Percentiles rank a stretch among this genome's conserved stretches.
These are phyloP conservation scores for Phytophthora cryptogea DNA, from an alignment of 352 stramenopile genomes.

Conservation along the genomic window DNA sequence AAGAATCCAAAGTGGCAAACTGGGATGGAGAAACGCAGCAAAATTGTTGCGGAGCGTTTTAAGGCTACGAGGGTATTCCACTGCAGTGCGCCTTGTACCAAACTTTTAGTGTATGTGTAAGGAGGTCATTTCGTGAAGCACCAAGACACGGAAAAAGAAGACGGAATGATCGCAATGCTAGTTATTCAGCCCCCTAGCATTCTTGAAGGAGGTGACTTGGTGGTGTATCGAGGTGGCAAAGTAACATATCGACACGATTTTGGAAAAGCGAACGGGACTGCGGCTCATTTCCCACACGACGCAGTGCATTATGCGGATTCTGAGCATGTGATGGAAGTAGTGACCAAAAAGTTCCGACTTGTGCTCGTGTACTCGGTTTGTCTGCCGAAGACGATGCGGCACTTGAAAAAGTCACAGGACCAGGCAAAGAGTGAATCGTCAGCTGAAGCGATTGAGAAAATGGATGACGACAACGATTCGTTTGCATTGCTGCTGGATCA, in stretches of 20 bases:
- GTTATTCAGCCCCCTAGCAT: constrained; percentile 38
- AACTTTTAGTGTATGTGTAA: constrained; percentile 51
- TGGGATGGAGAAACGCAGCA: constrained; percentile 8
- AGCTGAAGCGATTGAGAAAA: not conserved
- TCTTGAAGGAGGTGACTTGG: too few relatives aligned
- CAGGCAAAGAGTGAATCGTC: constrained; percentile 6
- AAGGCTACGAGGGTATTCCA: constrained; percentile 13
- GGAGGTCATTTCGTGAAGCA: constrained; percentile 47
- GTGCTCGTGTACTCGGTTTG: constrained; percentile 32
- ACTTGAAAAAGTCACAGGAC: not conserved
- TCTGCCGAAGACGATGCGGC: constrained; percentile 11
- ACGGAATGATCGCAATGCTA: constrained; percentile 53
- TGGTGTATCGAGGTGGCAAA: too few relatives aligned
- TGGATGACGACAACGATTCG: not conserved
- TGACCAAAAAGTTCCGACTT: constrained; percentile 29
- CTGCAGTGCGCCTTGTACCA: constrained; percentile 37
- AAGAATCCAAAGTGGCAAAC: not conserved
- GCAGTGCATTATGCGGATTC: constrained; percentile 33
- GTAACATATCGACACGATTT: too few relatives aligned
- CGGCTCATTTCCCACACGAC: constrained; percentile 18
- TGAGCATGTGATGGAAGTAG: constrained; percentile 26
- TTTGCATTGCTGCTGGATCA: not conserved
- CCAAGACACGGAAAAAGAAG: constrained; percentile 59
- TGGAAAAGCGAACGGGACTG: constrained; percentile 17
- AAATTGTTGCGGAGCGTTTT: constrained; percentile 11